Percentiles rank a stretch among this genome's conserved stretches.
These are phyloP conservation scores for Termitomyces sp. DNA, from an alignment of 768 basidiomycete species.

Conservation along the genomic window DNA sequence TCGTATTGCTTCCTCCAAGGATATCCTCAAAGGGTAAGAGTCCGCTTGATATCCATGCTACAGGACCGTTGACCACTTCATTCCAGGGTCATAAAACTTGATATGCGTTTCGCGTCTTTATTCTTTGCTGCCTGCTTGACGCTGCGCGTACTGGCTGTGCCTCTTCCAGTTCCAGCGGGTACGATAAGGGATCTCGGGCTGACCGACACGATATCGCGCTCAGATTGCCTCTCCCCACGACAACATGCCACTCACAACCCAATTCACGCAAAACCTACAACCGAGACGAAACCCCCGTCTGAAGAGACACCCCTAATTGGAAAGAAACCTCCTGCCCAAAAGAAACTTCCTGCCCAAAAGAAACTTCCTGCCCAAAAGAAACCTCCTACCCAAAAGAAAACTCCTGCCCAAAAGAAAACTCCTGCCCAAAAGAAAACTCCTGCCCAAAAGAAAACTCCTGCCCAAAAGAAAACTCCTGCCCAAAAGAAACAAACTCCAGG, in stretches of 20 bases:
- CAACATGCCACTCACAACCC: background rate
- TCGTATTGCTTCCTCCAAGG: background rate
- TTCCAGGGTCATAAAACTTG: background rate
- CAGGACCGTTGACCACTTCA: background rate
- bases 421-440: too few relatives aligned
- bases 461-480: background rate
- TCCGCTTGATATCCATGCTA: background rate
- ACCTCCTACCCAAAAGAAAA: too few relatives aligned
- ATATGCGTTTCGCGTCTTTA: background rate
- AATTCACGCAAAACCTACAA: too few relatives aligned
- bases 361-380: too few relatives aligned
- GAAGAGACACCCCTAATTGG: background rate
- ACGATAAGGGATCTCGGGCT: background rate
- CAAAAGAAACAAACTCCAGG: background rate
- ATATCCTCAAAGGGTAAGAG: background rate
- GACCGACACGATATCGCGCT: background rate
- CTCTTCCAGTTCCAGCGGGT: background rate
- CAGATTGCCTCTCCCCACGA: too few relatives aligned
- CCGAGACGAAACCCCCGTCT: too few relatives aligned
- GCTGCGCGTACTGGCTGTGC: background rate
- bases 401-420: too few relatives aligned
- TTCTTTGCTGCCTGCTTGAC: background rate
- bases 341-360: too few relatives aligned
- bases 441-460: background rate
- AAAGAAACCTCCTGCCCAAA: too few relatives aligned